Evolutionary conservation across 1,284 basidiomycete species (phyloP), one percentile per base, ranked within the genome.

Genomic region (Chondrostereum purpureum): DNA sequence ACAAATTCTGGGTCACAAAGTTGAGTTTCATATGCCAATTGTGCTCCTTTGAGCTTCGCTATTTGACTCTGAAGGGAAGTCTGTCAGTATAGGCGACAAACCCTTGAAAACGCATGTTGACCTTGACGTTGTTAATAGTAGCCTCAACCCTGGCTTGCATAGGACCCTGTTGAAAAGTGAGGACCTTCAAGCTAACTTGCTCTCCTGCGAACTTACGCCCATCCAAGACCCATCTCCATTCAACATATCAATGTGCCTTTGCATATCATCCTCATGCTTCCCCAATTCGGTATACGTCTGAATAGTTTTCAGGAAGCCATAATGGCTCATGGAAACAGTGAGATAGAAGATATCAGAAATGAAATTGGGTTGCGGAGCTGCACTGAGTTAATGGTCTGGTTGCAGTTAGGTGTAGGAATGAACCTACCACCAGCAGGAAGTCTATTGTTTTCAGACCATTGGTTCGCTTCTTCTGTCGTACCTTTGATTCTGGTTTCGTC

Each of bases 401-500:
- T 42, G 10, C 39, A 23, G 4, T 31, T 5, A 33, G 34, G 21
- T 18, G 45, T 45, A 42, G 18, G 36, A 40, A 35, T 36, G 4
- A 44, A 17, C 14, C 10, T 22, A 43, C 53, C 48, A 78, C 80
- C 75, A 51, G 63, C 62, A 27, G 68, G 51, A 40, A 58, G 59
- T 48, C 62, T 65, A 44, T 81, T 73, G 37, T 72, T 65, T 41
- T 77, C 69, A 46, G 72, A 80, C 81, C 88, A 95, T 46, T 77
- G 68, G 33, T 78, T 71, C 0, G 86, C 87, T 57, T 96, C 92
- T 49, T 88, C 85, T 52, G 82, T 85, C 0, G 88, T 91, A 0
- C 90, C 92, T 53, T 91, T 92, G 51, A 97, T 87, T 44, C 92
- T 84, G 0, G 93, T 97, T 61, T 95, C 91, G 3, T 97, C 92